Evolutionary conservation across 75 land plant species (phyloP), one percentile per base, ranked within the genome.

Genomic region (Pinus taeda): DNA sequence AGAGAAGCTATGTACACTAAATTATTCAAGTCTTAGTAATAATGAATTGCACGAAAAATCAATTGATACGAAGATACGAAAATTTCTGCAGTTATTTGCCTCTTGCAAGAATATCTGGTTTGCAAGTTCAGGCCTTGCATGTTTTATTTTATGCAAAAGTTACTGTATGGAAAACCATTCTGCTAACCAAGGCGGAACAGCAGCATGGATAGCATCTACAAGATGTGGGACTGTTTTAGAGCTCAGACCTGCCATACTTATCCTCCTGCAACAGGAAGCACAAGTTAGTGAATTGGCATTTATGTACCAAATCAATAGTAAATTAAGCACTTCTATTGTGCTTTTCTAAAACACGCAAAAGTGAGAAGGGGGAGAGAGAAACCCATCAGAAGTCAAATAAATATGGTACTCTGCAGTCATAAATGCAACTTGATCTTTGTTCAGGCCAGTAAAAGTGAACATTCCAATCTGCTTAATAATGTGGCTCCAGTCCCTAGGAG

Each of bases 311-410:
- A 67, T 2, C 9, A 14, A 0, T 42, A 42, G 45, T 42, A 6
- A 42, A 42, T 42, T 42, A 3, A 42, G 45, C 45, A 42, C 45
- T 42, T 42, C 45, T 42, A 42, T 42, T 42, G 45, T 42, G 0
- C 49, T 39, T 67, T 39, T 67, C 21, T 67, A 2, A 39, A 20
- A 36, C 45, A 2, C 3, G 37, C 45, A 45, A 69, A 30, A 56
- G 9, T 15, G 64, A 53, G 24, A 18, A 22, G 20, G 58, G 75
- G n/a, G 77, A 26, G 26, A 26, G 57, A 18, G 57, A 61, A 84
- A 95, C 98, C 97, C 98, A 76, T 96, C 98, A 45, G 87, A 87
- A 60, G 98, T 93, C 97, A 96, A 90, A 91, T 93, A 96, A 45
- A 96, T 87, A 74, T 92, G 98, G 83, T 88, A 96, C 70, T 96